Conservation (phyloP, 2,329 filamentous ascomycete genomes). For the Exophiala lecanii-corni region DNA sequence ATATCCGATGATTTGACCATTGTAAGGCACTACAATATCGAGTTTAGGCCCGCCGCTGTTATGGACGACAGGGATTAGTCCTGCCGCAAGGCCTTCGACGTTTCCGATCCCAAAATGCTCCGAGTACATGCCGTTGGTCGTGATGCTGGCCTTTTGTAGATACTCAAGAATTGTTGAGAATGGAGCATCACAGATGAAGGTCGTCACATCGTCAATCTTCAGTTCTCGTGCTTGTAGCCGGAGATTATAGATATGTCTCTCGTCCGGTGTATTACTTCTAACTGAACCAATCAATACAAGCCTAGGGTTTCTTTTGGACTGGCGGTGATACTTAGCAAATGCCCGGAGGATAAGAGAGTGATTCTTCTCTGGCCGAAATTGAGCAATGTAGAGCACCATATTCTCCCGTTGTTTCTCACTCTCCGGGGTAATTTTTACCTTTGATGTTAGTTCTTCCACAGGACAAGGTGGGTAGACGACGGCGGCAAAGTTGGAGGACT, state of each 20-base stretch:
- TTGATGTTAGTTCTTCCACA: conserved; percentile 73
- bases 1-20: conserved; percentile 78
- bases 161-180: conserved; percentile 83
- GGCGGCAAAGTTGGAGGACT: conserved; percentile 52
- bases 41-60: conserved; percentile 87
- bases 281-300: conserved; percentile 88
- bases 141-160: conserved; percentile 71
- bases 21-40: conserved; percentile 81
- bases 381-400: conserved; percentile 84
- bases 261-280: conserved; percentile 57
- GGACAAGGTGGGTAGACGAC: conserved; percentile 91
- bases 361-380: conserved; percentile 97
- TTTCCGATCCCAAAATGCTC: conserved; percentile 99
- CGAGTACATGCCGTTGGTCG: conserved; percentile 99
- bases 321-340: conserved; percentile 70
- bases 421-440: conserved; percentile 64
- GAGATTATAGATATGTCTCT: conserved; percentile 71
- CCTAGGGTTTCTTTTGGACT: conserved; percentile 49
- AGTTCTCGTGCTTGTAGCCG: conserved; percentile 82
- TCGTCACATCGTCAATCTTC: conserved; percentile 73
- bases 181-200: conserved; percentile 83
- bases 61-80: conserved; percentile 88
- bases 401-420: conserved; percentile 61
- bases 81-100: conserved; percentile 95
- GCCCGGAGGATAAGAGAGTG: conserved; percentile 80